Evolutionary conservation across 2,329 filamentous ascomycete genomes (phyloP).

Genomic region (Diplodia mutila): DNA sequence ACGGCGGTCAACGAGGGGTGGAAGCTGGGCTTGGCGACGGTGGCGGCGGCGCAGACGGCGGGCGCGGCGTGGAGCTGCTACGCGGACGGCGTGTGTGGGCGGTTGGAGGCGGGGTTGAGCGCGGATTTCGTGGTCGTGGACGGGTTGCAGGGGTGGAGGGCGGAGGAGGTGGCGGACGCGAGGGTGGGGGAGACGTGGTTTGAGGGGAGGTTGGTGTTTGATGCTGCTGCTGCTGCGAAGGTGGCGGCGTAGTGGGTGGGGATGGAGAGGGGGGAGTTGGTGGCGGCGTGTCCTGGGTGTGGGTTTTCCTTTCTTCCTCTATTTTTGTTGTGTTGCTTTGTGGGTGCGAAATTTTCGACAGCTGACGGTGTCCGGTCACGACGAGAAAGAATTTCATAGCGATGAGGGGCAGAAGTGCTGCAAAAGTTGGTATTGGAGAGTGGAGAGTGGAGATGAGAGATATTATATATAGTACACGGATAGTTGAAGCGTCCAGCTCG

Average conservation of each 20-base stretch:
- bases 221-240: background rate
- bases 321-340: no score
- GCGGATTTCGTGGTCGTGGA: conserved; percentile 64
- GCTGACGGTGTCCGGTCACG: no score
- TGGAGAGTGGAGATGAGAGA: no score
- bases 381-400: no score
- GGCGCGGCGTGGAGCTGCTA: conserved; percentile 64
- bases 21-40: conserved; percentile 57
- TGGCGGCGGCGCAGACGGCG: conserved; percentile 57
- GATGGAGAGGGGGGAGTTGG: no score
- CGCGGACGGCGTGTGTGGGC: conserved; percentile 59
- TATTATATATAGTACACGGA: no score
- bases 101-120: conserved; percentile 55
- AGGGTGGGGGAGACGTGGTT: conserved; percentile 60
- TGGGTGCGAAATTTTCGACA: no score
- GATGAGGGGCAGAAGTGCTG: no score
- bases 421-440: no score
- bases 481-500: no score
- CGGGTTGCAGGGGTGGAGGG: conserved; percentile 55
- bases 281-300: no score
- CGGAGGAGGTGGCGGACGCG: conserved; percentile 52
- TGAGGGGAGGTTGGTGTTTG: conserved; percentile 49
- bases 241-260: background rate
- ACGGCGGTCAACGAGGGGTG: conserved; percentile 58
- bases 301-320: background rate